Base-by-base conservation (phyloP, 2,329 filamentous ascomycete species). In the Aureobasidium sp. region DNA sequence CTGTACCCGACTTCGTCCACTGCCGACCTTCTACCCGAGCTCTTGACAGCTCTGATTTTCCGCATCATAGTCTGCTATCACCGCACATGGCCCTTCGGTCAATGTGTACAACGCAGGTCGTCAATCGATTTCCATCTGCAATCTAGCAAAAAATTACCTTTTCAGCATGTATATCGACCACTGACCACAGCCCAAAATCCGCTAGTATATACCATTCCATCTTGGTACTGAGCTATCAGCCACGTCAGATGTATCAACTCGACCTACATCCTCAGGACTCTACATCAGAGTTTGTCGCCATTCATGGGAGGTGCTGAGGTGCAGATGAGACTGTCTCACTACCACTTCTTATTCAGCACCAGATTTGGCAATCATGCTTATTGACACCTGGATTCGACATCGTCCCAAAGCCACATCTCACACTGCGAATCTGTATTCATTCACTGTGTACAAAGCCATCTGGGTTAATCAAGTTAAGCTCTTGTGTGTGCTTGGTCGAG, bases 331-430 rank as follows among this genome's bases (percentile, higher is more conserved):
- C 46, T 37, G 20, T 41, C 36, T 61, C 48, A 51, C 53, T 37
- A 15, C 42, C 59, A 51, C 41, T 46, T 63, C 64, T 63, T 67
- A 66, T 67, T 67, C 63, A 68, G 57, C 53, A 64, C 63, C 61
- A 62, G 12, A 62, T 61, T 42, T 57, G 62, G 47, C 17, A 56
- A 53, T 39, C 59, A 34, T 59, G 15, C 63, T 57, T 66, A 67
- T 67, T 67, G 65, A 67, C 17, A 57, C 60, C 64, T 53, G 46
- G 26, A 64, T 64, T 61, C 32, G 64, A 64, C 37, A 48, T 44
- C 36, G 36, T 17, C n/a, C 41, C 47, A 9, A 26, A 61, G 56
- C 58, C 27, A 39, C 53, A 26, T 29, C n/a, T 17, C 46, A 36
- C 48, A 32, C 32, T 48, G 37, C 44, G 48, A 39, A 48, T 60